Base-by-base conservation (phyloP, 345 rosid species). In the Eucalyptus curtisii region DNA sequence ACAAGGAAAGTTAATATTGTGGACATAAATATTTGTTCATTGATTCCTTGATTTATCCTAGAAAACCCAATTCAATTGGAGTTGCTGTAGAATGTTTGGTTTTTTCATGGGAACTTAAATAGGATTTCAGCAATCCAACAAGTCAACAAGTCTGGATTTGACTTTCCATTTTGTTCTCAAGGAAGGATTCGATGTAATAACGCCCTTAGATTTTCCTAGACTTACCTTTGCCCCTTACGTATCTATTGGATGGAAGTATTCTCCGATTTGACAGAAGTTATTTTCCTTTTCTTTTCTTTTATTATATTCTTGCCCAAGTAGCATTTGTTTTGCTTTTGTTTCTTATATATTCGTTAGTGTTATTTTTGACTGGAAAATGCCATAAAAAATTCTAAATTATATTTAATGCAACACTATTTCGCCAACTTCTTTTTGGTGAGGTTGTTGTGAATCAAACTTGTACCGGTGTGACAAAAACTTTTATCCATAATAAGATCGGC, bases 381-480 rank as follows among this genome's bases (percentile, higher is more conserved):
- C 64, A 57, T 24, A 2, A 24, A 61, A 61, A 27, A 6, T 12
- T 4, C 6, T 11, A 27, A 11, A 27, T 4, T 3, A 30, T n/a
- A 14, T 7, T 64, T 4, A n/a, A n/a, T 64, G 37, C 19, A 7
- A 64, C 10, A 64, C 37, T 16, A 64, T 64, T 30, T 64, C 12
- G 12, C 42, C 79, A 16, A 31, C 24, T 17, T 16, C 2, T 16
- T 68, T 33, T 68, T 16, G 37, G 22, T 16, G 5, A 22, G 13
- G 1, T 19, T 0, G 2, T 33, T 4, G 4, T 31, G 7, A 66
- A 0, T 24, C 45, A 9, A 6, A 71, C 14, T 71, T 71, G 27
- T 71, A 71, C 25, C 27, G n/a, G n/a, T n/a, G n/a, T n/a, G 2
- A 31, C 9, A 31, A 31, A 66, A 66, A 8, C 24, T 66, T 37